Evolutionary conservation across 495 filamentous ascomycete genomes (phyloP).

Genomic region (Elasticomyces elasticus): DNA sequence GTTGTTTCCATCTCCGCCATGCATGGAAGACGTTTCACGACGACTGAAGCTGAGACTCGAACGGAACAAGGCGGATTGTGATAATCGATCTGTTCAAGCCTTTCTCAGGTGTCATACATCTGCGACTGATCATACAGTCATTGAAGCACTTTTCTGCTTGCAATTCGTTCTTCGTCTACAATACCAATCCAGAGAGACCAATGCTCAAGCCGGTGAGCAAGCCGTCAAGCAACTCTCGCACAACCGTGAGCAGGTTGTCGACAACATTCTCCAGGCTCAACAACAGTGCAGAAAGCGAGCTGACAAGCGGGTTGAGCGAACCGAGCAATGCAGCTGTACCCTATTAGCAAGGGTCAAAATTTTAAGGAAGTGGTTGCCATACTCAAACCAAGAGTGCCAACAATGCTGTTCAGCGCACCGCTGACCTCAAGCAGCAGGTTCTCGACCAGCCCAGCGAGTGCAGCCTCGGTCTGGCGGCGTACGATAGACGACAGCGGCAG

Average conservation of each 20-base stretch:
- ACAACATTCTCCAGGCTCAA: constrained; percentile 20
- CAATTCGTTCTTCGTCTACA: constrained; percentile 2
- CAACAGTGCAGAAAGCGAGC: constrained; percentile 17
- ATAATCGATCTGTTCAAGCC: too few relatives aligned
- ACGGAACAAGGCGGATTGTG: too few relatives aligned
- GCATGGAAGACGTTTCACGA: too few relatives aligned
- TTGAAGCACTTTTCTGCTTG: too few relatives aligned
- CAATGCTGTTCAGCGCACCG: constrained; percentile 22
- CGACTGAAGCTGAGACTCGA: too few relatives aligned
- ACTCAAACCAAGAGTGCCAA: constrained; percentile 22
- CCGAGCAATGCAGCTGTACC: constrained; percentile 14
- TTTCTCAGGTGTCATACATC: too few relatives aligned
- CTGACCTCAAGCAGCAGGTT: constrained; percentile 20
- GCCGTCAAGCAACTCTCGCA: constrained; percentile 20
- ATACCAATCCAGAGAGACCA: constrained; percentile 17
- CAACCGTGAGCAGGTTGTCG: constrained; percentile 21
- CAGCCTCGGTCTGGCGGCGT: constrained; percentile 12
- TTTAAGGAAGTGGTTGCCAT: background rate
- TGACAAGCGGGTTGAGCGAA: constrained; percentile 16
- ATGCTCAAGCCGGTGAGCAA: constrained; percentile 19
- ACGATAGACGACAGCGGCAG: constrained; percentile 1
- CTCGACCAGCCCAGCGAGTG: constrained; percentile 14
- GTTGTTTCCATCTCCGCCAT: too few relatives aligned
- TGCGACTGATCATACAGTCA: too few relatives aligned
- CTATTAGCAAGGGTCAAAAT: background rate